A percentile compares a stretch with the other conserved stretches of the same genome.
phyloP scores from a whole-genome alignment of 2,329 filamentous ascomycete genomes.

The Trichoderma sp. region DNA sequence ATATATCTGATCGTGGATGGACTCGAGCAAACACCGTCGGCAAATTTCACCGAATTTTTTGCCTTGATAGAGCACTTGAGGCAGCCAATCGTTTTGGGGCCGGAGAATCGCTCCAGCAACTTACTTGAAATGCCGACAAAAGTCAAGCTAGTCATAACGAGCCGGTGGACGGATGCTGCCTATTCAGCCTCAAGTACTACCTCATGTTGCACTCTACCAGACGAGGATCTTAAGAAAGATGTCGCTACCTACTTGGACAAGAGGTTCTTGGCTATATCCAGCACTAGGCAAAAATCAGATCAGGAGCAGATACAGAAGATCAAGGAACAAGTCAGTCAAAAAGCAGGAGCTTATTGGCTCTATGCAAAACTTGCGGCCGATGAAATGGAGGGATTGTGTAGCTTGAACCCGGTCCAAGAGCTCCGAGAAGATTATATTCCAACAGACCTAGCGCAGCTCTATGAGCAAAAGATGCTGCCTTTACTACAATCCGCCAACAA shows the following conservation, averaged over 20 bases:
- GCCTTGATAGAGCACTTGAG: constrained; percentile 7
- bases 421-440: constrained; percentile 17
- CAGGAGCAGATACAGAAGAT: not conserved
- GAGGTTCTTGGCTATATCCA: constrained; percentile 2
- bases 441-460: constrained; percentile 15
- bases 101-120: not conserved
- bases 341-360: constrained; percentile 21
- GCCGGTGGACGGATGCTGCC: constrained; percentile 4
- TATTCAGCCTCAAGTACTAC: constrained; percentile 1
- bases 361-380: constrained; percentile 21
- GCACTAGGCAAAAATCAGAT: not conserved
- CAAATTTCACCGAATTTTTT: constrained; percentile 2
- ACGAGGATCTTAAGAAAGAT: not conserved
- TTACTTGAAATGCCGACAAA: not conserved
- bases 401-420: not conserved
- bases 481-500: constrained; percentile 23
- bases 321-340: constrained; percentile 15
- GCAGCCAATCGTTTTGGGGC: not conserved
- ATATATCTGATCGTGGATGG: constrained; percentile 27
- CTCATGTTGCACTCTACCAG: constrained; percentile 7
- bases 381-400: constrained; percentile 4
- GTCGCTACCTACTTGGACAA: constrained; percentile 8
- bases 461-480: constrained; percentile 23
- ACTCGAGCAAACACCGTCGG: constrained; percentile 21
- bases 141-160: constrained; percentile 15